Evolutionary conservation across 306 rosid genomes (phyloP), one percentile per base, ranked within the genome.

Genomic region (Cucurbita ficifolia): DNA sequence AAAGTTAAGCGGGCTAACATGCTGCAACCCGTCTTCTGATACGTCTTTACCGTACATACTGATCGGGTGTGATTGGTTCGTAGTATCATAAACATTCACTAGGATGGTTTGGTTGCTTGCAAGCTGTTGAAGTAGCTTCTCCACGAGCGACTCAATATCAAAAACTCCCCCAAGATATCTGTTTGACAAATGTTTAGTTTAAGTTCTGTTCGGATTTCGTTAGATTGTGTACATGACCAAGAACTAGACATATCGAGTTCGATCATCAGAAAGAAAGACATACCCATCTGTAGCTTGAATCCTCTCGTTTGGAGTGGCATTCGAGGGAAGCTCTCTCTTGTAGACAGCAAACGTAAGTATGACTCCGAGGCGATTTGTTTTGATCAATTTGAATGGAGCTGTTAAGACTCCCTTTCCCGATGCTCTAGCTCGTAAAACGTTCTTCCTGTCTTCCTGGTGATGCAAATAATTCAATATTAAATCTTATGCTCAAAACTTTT

Each of bases 141-240:
- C 99, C 80, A 94, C 97, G 29, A 94, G 89, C 29, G 96, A 94
- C 87, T 91, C 97, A 9, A 94, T 82, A 74, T 94, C 96, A 82
- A 94, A 94, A 36, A 94, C 85, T 42, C 98, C 99, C 10, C 99
- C 99, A 76, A 94, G 96, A 84, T 94, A 94, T 87, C 98, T 94
- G 90, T 83, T 77, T 33, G 48, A 56, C 59, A 11, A 33, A 49
- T 29, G 49, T 8, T 11, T 40, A 33, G 22, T 42, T 64, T 16
- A 38, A 16, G 71, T 40, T 64, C 10, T 11, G 6, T 62, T 62
- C 67, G 29, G 16, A 63, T 40, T 42, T 11, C 53, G 19, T 10
- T 64, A 17, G 50, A 64, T 3, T n/a, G n/a, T 52, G 33, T 36
- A 40, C 14, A 36, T 5, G 61, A 59, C 38, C 68, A 52, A 61